Conservation (phyloP, 306 rosid genomes). For the Dalbergia oliveri region DNA sequence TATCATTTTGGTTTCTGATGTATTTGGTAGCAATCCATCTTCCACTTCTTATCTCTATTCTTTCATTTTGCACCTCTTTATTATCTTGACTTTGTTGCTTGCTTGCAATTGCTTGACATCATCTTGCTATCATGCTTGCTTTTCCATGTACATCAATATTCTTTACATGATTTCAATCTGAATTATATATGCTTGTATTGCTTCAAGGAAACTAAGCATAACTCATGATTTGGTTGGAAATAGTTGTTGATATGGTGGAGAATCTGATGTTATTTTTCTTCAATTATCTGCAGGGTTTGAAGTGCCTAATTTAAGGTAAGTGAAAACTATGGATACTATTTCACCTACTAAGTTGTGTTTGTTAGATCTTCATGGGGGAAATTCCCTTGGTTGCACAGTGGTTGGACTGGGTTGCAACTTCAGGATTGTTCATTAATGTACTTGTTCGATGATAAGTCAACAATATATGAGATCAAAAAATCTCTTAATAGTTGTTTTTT, state of each 20-base stretch:
- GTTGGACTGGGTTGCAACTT: too few relatives aligned
- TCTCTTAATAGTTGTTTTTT: too few relatives aligned
- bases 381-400: too few relatives aligned
- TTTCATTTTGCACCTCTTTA: not conserved
- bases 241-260: not conserved
- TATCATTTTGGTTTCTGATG: constrained; percentile 57
- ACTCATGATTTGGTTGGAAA: not conserved
- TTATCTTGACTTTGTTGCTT: not conserved
- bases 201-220: not conserved
- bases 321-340: not conserved
- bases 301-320: constrained; percentile 66
- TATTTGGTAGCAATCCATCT: constrained; percentile 48
- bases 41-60: not conserved
- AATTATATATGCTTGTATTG: constrained; percentile 7
- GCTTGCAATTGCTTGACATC: not conserved
- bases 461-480: too few relatives aligned
- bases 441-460: too few relatives aligned
- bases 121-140: too few relatives aligned
- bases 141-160: not conserved
- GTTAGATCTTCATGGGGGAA: too few relatives aligned
- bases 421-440: too few relatives aligned
- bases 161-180: not conserved
- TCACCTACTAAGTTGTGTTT: not conserved
- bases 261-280: constrained; percentile 22
- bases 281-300: constrained; percentile 63